A percentile compares a stretch with the other conserved stretches of the same genome.
Conservation (phyloP, 2,329 filamentous ascomycete genomes). For the Cercospora sp. region DNA sequence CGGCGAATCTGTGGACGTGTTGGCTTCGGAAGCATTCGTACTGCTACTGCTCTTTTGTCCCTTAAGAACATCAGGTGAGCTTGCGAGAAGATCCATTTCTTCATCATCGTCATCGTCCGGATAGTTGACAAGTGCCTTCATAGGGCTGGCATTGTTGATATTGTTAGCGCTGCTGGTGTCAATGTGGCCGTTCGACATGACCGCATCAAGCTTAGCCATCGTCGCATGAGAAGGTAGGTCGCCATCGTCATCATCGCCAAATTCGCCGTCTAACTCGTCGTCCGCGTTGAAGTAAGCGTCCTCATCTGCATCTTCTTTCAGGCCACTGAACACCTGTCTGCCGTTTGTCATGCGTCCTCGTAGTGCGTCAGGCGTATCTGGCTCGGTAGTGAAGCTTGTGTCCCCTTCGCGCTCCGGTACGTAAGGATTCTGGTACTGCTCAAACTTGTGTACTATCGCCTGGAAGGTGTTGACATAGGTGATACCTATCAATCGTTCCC, state of each 20-base stretch:
- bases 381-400: constrained; percentile 66
- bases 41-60: constrained; percentile 33
- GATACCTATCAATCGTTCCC: constrained; percentile 72
- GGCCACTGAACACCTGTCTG: constrained; percentile 60
- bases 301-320: constrained; percentile 82
- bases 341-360: constrained; percentile 49
- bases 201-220: constrained; percentile 14
- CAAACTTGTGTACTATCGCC: constrained; percentile 72
- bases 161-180: neutral
- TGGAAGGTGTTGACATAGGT: constrained; percentile 85
- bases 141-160: constrained; percentile 46
- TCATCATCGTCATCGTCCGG: constrained; percentile 80
- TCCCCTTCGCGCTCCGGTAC: constrained; percentile 58
- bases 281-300: constrained; percentile 93
- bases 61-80: constrained; percentile 48
- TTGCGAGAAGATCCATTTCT: constrained; percentile 55
- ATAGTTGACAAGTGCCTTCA: constrained; percentile 85
- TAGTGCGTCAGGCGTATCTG: constrained; percentile 52
- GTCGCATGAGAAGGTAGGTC: constrained; percentile 33
- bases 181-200: constrained; percentile 59
- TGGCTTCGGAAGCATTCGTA: constrained; percentile 24
- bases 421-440: constrained; percentile 64
- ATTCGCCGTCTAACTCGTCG: constrained; percentile 77
- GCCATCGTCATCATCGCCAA: constrained; percentile 35
- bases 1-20: constrained; percentile 21